Evolutionary conservation across 352 stramenopile species (phyloP).

Genomic region (Globisporangium solare): DNA sequence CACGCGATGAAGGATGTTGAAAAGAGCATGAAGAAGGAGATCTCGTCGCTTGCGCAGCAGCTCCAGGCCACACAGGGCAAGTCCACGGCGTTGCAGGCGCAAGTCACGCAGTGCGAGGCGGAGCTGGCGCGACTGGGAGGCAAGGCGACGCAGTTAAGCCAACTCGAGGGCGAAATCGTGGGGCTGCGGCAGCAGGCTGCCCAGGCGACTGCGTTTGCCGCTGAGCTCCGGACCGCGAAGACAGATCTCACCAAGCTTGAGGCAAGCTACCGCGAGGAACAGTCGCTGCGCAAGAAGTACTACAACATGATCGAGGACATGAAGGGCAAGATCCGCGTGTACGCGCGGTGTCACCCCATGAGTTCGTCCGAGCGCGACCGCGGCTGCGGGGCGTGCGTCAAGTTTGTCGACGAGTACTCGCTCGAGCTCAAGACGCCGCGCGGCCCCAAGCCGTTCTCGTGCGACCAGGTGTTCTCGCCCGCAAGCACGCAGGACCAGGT

Average conservation of each 20-base stretch:
- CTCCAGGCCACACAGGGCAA: slow-evolving; percentile 41
- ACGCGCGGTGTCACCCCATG: slow-evolving; percentile 89
- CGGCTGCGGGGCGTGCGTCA: slow-evolving; percentile 58
- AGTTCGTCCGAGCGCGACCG: slow-evolving; percentile 82
- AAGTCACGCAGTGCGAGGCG: slow-evolving; percentile 38
- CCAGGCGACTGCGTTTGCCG: slow-evolving; percentile 39
- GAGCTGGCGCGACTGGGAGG: slow-evolving; percentile 42
- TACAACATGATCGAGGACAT: slow-evolving; percentile 96
- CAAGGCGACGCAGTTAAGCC: slow-evolving; percentile 44
- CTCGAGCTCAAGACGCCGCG: slow-evolving; percentile 77
- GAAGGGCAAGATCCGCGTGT: slow-evolving; percentile 95
- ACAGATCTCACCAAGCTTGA: slow-evolving; percentile 49
- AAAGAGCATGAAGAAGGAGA: slow-evolving; percentile 43
- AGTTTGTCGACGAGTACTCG: slow-evolving; percentile 80
- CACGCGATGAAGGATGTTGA: slow-evolving; percentile 64
- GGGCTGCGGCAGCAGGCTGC: slow-evolving; percentile 45
- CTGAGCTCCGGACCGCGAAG: slow-evolving; percentile 34
- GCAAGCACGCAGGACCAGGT: slow-evolving; percentile 74
- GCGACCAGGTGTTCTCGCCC: slow-evolving; percentile 88
- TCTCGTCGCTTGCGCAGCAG: slow-evolving; percentile 40
- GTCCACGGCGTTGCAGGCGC: slow-evolving; percentile 39
- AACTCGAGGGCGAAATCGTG: slow-evolving; percentile 60
- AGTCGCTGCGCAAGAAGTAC: slow-evolving; percentile 91
- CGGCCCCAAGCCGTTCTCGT: slow-evolving; percentile 86
- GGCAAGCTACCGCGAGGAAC: slow-evolving; percentile 82